Conservation (phyloP, 179 eudicot species). For the Beta macrorhiza region DNA sequence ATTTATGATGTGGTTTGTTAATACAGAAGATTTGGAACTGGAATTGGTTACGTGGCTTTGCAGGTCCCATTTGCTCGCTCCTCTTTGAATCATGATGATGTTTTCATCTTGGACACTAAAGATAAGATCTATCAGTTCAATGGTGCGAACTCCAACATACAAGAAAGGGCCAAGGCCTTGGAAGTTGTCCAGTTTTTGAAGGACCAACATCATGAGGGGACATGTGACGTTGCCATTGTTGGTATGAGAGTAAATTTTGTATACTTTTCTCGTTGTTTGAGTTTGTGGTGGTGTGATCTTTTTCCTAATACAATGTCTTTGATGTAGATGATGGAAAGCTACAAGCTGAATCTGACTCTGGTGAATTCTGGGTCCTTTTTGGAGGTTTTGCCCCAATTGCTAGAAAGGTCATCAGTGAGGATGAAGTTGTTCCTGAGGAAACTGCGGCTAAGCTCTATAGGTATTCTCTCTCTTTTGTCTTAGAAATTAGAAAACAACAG, state of each 20-base stretch:
- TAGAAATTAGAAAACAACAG: background rate
- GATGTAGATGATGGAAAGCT: constrained; percentile 86
- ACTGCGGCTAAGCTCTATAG: constrained; percentile 69
- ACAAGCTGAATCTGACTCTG: constrained; percentile 89
- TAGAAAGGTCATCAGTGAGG: constrained; percentile 74
- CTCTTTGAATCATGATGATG: constrained; percentile 90
- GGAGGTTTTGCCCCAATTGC: constrained; percentile 99
- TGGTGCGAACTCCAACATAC: constrained; percentile 93
- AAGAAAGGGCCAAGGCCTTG: constrained; percentile 93
- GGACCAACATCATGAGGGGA: constrained; percentile 77
- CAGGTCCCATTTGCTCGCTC: constrained; percentile 96
- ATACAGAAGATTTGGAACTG: background rate
- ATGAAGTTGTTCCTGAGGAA: constrained; percentile 77
- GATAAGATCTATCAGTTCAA: constrained; percentile 90
- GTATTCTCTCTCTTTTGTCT: constrained; percentile 32
- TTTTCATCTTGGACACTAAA: constrained; percentile 81
- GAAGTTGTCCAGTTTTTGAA: constrained; percentile 87
- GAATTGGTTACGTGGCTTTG: constrained; percentile 17
- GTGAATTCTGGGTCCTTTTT: constrained; percentile 92
- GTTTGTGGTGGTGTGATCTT: constrained; percentile 19
- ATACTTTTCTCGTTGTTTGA: background rate
- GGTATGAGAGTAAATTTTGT: constrained; percentile 48
- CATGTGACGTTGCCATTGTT: constrained; percentile 80
- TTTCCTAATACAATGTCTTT: constrained; percentile 12
- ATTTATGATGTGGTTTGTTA: background rate